Evolutionary conservation across 768 basidiomycete genomes (phyloP).

Genomic region (Mycena floridula): DNA sequence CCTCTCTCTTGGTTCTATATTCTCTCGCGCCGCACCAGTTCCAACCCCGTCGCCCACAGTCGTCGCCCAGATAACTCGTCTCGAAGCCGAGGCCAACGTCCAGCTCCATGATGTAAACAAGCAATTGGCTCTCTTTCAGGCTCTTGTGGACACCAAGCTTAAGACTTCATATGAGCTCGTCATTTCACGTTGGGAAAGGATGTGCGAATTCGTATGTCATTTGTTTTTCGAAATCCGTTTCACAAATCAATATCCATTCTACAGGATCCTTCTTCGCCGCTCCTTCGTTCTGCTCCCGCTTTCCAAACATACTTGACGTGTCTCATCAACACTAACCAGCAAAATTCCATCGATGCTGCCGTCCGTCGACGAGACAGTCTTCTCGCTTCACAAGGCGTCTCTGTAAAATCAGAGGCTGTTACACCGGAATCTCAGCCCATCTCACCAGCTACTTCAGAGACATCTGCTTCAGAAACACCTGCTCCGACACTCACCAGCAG

Average conservation of each 20-base stretch:
- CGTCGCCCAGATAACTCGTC: slow-evolving; percentile 62
- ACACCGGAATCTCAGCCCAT: slow-evolving; percentile 11
- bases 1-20: slow-evolving; percentile 38
- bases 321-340: slow-evolving; percentile 52
- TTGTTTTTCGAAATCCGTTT: not conserved
- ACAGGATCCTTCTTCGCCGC: slow-evolving; percentile 64
- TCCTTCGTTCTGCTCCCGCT: slow-evolving; percentile 63
- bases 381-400: slow-evolving; percentile 29
- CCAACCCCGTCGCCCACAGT: slow-evolving; percentile 54
- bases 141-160: slow-evolving; percentile 56
- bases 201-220: slow-evolving; percentile 72
- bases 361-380: slow-evolving; percentile 66
- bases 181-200: slow-evolving; percentile 76
- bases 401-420: slow-evolving; percentile 10
- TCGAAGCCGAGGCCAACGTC: slow-evolving; percentile 75
- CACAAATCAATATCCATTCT: slow-evolving; percentile 8
- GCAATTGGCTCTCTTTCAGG: slow-evolving; percentile 66
- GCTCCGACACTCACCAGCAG: slow-evolving; percentile 14
- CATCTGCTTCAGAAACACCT: slow-evolving; percentile 11
- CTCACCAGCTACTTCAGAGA: slow-evolving; percentile 6
- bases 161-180: slow-evolving; percentile 67
- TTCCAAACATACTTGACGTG: slow-evolving; percentile 74
- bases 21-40: slow-evolving; percentile 38
- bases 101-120: slow-evolving; percentile 62
- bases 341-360: slow-evolving; percentile 53